Percentiles rank a stretch among this genome's conserved stretches.
Conservation (phyloP, 2,329 filamentous ascomycete species). For the Epichloe glyceriae region DNA sequence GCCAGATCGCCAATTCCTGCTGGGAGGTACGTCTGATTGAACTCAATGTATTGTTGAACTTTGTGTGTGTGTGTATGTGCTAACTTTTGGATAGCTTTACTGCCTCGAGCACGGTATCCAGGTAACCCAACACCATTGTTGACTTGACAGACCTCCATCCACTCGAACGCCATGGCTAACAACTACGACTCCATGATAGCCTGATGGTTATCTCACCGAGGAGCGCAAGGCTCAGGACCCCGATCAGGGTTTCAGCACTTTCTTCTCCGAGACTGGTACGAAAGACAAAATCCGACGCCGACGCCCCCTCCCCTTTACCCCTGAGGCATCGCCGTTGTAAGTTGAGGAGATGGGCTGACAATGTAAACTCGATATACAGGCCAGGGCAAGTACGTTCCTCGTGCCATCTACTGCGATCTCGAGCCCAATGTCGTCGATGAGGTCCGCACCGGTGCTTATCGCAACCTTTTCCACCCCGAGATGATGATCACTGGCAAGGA, state of each 20-base stretch:
- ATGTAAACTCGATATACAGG: constrained; percentile 37
- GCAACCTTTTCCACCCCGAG: constrained; percentile 94
- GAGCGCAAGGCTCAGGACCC: constrained; percentile 89
- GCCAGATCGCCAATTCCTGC: constrained; percentile 99
- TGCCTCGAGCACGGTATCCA: constrained; percentile 99
- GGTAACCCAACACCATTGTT: constrained; percentile 41
- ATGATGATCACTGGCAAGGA: constrained; percentile 99
- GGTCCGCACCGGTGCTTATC: constrained; percentile 94
- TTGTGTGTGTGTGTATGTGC: constrained; percentile 6
- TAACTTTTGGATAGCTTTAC: constrained; percentile 63
- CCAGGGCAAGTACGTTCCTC: constrained; percentile 96
- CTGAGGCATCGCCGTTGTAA: background rate
- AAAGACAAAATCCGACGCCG: background rate
- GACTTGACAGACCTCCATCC: constrained; percentile 4
- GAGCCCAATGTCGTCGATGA: constrained; percentile 99
- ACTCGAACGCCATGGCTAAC: constrained; percentile 4
- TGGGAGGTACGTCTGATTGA: constrained; percentile 74
- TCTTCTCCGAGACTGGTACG: constrained; percentile 98
- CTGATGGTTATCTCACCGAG: constrained; percentile 96
- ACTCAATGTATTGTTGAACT: background rate
- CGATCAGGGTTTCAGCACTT: constrained; percentile 98
- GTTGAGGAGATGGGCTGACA: background rate
- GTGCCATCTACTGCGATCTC: constrained; percentile 98
- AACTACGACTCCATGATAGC: constrained; percentile 37
- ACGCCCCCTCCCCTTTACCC: background rate